Percentiles rank a stretch among this genome's conserved stretches.
Conservation (phyloP, 2,329 filamentous ascomycete species). For the Penicillium sp. region DNA sequence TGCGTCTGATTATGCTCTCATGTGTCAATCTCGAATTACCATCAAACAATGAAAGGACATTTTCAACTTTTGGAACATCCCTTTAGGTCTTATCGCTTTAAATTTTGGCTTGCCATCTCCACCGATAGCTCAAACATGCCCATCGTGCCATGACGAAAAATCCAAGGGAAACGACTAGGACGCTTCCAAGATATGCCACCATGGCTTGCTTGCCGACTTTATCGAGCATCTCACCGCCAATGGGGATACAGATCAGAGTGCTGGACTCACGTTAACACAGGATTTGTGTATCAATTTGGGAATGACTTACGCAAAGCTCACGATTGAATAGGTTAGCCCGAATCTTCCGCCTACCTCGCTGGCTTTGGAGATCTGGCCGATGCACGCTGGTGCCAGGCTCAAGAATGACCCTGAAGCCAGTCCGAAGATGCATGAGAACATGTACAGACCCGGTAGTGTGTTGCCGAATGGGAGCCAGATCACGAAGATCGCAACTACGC, state of each 20-base stretch:
- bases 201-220: conserved; percentile 48
- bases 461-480: conserved; percentile 50
- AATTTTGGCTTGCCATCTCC: conserved; percentile 41
- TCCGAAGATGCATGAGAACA: conserved; percentile 47
- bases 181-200: conserved; percentile 48
- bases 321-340: conserved; percentile 54
- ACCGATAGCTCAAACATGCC: conserved; percentile 42
- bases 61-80: background rate
- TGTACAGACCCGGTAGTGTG: conserved; percentile 22
- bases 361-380: conserved; percentile 51
- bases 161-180: conserved; percentile 42
- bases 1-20: background rate
- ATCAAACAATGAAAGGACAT: background rate
- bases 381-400: conserved; percentile 48
- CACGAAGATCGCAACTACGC: conserved; percentile 43
- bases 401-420: conserved; percentile 52
- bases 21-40: background rate
- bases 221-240: conserved; percentile 53
- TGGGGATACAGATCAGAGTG: conserved; percentile 51
- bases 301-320: conserved; percentile 46
- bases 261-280: conserved; percentile 14
- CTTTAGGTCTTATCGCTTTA: conserved; percentile 11
- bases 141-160: conserved; percentile 40
- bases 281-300: too few relatives aligned
- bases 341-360: conserved; percentile 52